A percentile compares a stretch with the other conserved stretches of the same genome.
Conservation (phyloP, 306 rosid genomes). For the Malus sylvestris region DNA sequence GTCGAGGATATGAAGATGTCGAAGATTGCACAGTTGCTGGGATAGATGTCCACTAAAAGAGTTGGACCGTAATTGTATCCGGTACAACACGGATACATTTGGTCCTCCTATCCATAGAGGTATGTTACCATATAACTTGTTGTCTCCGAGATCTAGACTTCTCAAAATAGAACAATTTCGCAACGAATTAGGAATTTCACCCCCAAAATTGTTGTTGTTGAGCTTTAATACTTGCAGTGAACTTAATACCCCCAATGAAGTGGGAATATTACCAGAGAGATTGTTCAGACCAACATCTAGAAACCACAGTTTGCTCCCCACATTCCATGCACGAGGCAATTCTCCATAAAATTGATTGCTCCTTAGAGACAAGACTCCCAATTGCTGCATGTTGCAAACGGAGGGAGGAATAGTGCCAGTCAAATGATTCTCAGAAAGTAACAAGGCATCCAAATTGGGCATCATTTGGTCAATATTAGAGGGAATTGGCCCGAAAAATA, state of each 20-base stretch:
- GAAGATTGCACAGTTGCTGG: background rate
- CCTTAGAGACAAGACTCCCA: accelerated
- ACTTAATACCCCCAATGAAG: background rate
- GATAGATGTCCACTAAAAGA: background rate
- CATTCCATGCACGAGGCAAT: background rate
- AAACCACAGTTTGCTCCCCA: accelerated
- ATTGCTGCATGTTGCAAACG: background rate
- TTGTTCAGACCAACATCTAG: background rate
- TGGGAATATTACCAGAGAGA: background rate
- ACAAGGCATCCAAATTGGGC: background rate
- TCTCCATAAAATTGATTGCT: background rate
- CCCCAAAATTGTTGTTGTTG: no score
- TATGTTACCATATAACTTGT: background rate
- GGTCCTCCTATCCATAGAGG: background rate
- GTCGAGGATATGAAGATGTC: background rate
- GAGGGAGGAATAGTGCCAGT: background rate
- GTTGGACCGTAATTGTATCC: background rate
- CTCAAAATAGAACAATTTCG: accelerated
- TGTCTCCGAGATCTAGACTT: background rate
- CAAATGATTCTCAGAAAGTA: background rate
- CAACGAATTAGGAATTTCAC: no score
- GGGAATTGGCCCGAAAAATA: background rate
- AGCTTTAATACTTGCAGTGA: no score
- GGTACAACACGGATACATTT: background rate
- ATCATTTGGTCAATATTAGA: background rate